Conservation (phyloP, 2,329 filamentous ascomycete genomes). For the Apiospora saccharicola region DNA sequence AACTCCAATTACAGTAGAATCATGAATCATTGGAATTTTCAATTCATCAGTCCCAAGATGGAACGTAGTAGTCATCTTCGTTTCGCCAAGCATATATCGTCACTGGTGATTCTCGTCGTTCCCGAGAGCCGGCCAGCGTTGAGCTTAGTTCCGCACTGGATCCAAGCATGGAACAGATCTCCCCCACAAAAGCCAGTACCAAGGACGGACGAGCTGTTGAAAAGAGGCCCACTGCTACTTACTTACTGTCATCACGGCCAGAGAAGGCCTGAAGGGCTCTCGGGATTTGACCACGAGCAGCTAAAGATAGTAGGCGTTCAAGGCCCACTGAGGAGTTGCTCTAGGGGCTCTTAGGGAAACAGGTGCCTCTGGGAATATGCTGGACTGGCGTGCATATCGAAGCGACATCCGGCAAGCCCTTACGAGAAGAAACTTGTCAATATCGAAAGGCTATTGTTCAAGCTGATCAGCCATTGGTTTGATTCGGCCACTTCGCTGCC, state of each 20-base stretch:
- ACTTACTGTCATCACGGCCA: background rate
- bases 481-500: no score
- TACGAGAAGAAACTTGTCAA: no score
- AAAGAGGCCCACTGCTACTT: background rate
- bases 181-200: constrained; percentile 15
- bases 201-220: background rate
- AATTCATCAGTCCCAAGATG: background rate
- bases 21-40: background rate
- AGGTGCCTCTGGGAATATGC: background rate
- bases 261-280: background rate
- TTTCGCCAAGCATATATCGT: no score
- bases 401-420: background rate
- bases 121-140: background rate
- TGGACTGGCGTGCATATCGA: background rate
- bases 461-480: no score
- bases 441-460: no score
- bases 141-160: background rate
- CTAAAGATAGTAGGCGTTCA: background rate
- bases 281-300: background rate
- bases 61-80: background rate
- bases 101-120: background rate
- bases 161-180: background rate
- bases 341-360: background rate
- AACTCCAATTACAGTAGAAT: background rate
- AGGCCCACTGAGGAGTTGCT: no score